These are phyloP conservation scores for Fallopia convolvulus DNA, from an alignment of 148 eudicot species.

Conservation along the genomic window DNA sequence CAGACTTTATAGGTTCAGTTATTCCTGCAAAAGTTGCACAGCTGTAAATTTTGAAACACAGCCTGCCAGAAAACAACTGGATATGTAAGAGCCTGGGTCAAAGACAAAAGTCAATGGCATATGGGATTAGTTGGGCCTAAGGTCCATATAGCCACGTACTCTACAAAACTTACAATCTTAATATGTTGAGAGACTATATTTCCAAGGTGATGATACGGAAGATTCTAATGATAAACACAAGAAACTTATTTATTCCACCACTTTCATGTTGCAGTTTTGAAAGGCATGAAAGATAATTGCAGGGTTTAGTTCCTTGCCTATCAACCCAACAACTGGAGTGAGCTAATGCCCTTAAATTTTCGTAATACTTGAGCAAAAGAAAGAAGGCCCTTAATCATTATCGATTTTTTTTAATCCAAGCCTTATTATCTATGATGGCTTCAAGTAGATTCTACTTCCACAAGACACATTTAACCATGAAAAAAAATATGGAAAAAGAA, in stretches of 20 bases:
- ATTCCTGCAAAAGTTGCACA: slow-evolving; percentile 42
- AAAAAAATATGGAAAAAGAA: background rate
- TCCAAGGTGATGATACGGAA: too few species aligned
- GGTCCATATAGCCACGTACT: too few species aligned
- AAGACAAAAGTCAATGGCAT: background rate
- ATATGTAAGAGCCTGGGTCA: background rate
- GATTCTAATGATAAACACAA: too few species aligned
- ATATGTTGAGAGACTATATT: too few species aligned
- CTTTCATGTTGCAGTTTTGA: background rate
- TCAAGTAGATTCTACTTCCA: background rate
- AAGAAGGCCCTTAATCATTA: background rate
- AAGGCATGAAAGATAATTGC: background rate
- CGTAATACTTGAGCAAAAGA: background rate
- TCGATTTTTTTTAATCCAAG: background rate
- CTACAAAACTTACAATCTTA: too few species aligned
- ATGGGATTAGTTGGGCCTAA: too few species aligned
- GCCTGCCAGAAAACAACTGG: background rate
- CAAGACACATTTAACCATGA: background rate
- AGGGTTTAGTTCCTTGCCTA: background rate
- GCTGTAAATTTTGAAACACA: background rate
- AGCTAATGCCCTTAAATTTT: background rate
- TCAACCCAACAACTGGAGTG: background rate
- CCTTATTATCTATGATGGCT: background rate
- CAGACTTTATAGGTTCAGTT: slow-evolving; percentile 83
- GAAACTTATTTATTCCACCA: too few species aligned